Base-by-base conservation (phyloP, 495 filamentous ascomycete genomes). In the Podospora comata region DNA sequence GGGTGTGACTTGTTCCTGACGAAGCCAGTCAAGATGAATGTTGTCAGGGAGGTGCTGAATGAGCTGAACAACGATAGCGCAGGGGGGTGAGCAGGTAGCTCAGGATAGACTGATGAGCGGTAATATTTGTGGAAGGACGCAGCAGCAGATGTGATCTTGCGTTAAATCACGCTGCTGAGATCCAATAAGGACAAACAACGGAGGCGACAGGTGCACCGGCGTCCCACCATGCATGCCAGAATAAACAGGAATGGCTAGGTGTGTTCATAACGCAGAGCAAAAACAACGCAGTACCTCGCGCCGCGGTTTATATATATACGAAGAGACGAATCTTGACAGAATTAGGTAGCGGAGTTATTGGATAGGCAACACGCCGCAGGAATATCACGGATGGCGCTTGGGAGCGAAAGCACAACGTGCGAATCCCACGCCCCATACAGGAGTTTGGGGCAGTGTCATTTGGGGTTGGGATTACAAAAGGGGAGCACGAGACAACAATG, bases 1-100 rank as follows among this genome's bases (percentile, higher is more conserved):
- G 90, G 90, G 3, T 82, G 90, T 18, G 86, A 91, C 70, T 71
- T 90, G 58, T 92, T 90, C 71, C 73, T 92, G 66, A 91, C 88
- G 4, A 93, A 93, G 68, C 90, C 90, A 0, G 87, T 91, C 32
- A 76, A 77, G 67, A 73, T 83, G 67, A 65, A 67, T 2, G 65
- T 28, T 15, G 65, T 76, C 13, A 71, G 60, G 54, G 23, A 57
- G 13, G 18, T 74, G 68, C 27, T 76, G 59, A 55, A 68, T 26
- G 68, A 72, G n/a, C 19, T 66, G 64, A 32, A 60, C 55, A 58
- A 20, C n/a, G 39, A 16, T 48, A 11, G 6, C 9, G 9, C 13
- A 9, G 39, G 39, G 9, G 39, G 7, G 2, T 48, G 15, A 48
- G 39, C 39, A 13, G 15, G 39, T 13, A 11, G 39, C 13, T 11